Percentiles rank a stretch among this genome's conserved stretches.
These are phyloP conservation scores for Barbarea vulgaris DNA, from an alignment of 345 rosid genomes.

Conservation along the genomic window DNA sequence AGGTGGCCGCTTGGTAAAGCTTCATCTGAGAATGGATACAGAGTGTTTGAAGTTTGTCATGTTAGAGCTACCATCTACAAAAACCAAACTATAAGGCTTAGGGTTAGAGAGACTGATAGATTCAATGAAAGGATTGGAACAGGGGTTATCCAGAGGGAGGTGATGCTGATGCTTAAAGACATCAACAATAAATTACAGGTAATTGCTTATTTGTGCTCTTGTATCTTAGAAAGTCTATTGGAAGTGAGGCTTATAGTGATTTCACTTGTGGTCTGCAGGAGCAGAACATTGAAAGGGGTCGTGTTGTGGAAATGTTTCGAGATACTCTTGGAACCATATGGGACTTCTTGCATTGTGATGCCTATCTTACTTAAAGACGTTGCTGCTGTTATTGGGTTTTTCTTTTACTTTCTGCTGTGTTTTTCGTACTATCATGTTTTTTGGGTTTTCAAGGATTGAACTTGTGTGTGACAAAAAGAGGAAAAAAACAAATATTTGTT, in stretches of 20 bases:
- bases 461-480: constrained; percentile 1
- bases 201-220: neutral
- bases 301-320: constrained; percentile 27
- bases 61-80: constrained; percentile 43
- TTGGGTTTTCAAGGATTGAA: constrained; percentile 5
- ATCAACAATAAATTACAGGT: constrained; percentile 46
- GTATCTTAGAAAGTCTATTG: neutral
- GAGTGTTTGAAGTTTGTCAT: constrained; percentile 54
- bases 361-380: neutral
- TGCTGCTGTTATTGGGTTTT: neutral
- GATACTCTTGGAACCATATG: constrained; percentile 25
- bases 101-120: constrained; percentile 61
- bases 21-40: constrained; percentile 48
- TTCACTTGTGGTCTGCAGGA: constrained; percentile 25
- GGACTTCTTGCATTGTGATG: constrained; percentile 34
- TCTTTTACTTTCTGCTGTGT: neutral
- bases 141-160: constrained; percentile 49
- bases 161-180: constrained; percentile 53
- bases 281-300: constrained; percentile 14
- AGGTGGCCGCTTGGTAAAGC: constrained; percentile 61
- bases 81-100: constrained; percentile 49
- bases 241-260: constrained; percentile 9
- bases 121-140: constrained; percentile 48
- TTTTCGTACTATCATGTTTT: neutral
- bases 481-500: too few relatives aligned